phyloP scores from a whole-genome alignment of 305 asterid genomes.

The Solanum hybrid region DNA sequence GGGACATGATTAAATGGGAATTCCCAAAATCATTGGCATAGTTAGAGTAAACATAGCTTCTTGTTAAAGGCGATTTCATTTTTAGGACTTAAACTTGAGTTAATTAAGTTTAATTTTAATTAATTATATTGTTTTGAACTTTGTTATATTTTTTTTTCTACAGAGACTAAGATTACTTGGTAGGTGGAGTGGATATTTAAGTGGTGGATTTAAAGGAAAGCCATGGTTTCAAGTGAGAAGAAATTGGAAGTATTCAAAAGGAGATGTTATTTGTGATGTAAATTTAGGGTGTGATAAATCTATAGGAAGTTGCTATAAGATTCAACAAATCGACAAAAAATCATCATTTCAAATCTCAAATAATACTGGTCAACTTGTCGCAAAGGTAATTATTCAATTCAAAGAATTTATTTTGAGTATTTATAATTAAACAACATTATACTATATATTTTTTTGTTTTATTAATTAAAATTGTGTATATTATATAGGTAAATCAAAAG shows the following conservation, averaged over 20 bases:
- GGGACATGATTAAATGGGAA: background rate
- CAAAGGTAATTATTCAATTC: constrained; percentile 34
- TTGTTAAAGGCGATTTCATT: background rate
- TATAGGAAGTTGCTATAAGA: constrained; percentile 21
- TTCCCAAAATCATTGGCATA: background rate
- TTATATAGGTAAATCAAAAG: constrained; percentile 18
- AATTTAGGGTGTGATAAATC: constrained; percentile 19
- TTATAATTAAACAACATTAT: background rate
- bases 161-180: constrained; percentile 42
- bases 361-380: constrained; percentile 35
- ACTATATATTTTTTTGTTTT: too few species aligned
- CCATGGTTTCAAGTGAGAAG: constrained; percentile 61
- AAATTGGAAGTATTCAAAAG: constrained; percentile 19
- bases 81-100: background rate
- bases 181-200: constrained; percentile 54
- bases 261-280: constrained; percentile 30
- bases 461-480: background rate
- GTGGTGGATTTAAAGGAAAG: constrained; percentile 20
- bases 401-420: background rate
- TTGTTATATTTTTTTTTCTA: background rate
- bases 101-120: background rate
- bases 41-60: background rate
- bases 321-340: constrained; percentile 28
- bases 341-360: constrained; percentile 41
- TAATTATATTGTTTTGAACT: background rate